A percentile compares a stretch with the other conserved stretches of the same genome.
Conservation (phyloP, 1,139 yeast genomes). For the Suhomyces yuchorum region DNA sequence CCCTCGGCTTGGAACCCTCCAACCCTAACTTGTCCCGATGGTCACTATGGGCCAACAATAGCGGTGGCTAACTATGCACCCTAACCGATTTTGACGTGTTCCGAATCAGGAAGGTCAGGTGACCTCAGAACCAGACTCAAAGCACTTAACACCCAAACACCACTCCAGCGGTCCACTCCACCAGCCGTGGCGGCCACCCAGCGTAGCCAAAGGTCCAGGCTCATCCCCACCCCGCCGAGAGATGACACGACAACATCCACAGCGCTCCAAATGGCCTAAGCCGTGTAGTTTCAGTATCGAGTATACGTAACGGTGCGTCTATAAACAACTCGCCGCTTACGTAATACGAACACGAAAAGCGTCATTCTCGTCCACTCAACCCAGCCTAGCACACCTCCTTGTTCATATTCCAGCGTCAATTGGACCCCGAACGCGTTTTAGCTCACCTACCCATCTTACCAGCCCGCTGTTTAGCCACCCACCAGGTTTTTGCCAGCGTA, state of each 20-base stretch:
- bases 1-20: background rate
- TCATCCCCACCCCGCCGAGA: background rate
- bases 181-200: too few relatives aligned
- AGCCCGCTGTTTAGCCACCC: background rate
- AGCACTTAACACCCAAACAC: too few relatives aligned
- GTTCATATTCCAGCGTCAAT: background rate
- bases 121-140: too few relatives aligned
- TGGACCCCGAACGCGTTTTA: background rate
- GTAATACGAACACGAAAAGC: conserved; percentile 3
- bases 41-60: too few relatives aligned
- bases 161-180: too few relatives aligned
- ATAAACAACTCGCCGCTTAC: background rate
- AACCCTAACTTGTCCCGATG: too few relatives aligned
- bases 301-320: background rate
- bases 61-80: too few relatives aligned
- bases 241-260: background rate
- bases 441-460: background rate
- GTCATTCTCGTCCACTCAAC: conserved; percentile 4
- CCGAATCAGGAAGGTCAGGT: background rate
- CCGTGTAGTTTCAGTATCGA: background rate
- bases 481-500: background rate
- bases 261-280: background rate
- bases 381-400: background rate
- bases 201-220: too few relatives aligned
- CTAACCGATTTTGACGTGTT: background rate